These are phyloP conservation scores for Exsudoporus frostii DNA, from an alignment of 768 basidiomycete species.

Conservation along the genomic window DNA sequence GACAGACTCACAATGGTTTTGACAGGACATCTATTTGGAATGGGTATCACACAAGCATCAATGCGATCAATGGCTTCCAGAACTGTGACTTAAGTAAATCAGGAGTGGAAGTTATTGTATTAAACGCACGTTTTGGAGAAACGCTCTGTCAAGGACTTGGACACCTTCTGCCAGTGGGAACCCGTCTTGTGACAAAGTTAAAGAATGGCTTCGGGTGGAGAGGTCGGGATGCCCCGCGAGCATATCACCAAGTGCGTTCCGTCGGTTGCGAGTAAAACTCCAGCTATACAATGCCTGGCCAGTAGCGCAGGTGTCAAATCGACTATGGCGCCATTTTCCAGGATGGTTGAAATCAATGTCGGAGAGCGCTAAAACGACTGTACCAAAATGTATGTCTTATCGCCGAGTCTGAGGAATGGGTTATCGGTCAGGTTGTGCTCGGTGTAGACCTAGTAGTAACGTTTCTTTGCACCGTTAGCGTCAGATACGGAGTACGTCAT, in stretches of 20 bases:
- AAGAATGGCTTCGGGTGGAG: conserved; percentile 49
- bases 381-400: conserved; percentile 20
- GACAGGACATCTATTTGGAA: too few species aligned
- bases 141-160: conserved; percentile 47
- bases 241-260: conserved; percentile 42
- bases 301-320: conserved; percentile 26
- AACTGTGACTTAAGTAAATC: conserved; percentile 36
- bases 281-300: conserved; percentile 42
- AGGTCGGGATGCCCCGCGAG: conserved; percentile 45
- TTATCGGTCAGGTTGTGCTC: conserved; percentile 42
- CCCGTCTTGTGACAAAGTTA: conserved; percentile 30
- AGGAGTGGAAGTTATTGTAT: neutral
- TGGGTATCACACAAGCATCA: conserved; percentile 8
- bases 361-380: conserved; percentile 46
- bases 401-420: conserved; percentile 37
- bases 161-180: conserved; percentile 28
- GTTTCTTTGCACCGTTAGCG: too few species aligned
- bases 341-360: conserved; percentile 47
- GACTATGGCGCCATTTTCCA: conserved; percentile 37
- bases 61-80: conserved; percentile 7
- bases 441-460: too few species aligned
- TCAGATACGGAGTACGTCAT: too few species aligned
- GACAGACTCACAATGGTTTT: too few species aligned
- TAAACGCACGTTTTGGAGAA: conserved; percentile 36
- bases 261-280: conserved; percentile 52